A percentile compares a stretch with the other conserved stretches of the same genome.
These are phyloP conservation scores for Lepidium africanum DNA, from an alignment of 345 rosid genomes.

Conservation along the genomic window DNA sequence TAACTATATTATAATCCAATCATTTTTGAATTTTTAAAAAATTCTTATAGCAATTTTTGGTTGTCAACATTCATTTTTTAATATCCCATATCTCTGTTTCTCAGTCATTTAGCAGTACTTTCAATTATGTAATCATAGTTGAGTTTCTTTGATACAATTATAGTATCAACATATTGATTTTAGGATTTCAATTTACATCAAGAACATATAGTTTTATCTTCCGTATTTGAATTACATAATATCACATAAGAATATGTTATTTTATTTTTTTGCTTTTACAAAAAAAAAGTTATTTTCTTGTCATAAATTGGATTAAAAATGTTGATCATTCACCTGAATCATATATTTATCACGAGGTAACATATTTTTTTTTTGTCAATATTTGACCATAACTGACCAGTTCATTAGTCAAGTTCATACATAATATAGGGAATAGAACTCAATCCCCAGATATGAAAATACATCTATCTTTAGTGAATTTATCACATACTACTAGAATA, in stretches of 20 bases:
- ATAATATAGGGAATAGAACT: too few relatives aligned
- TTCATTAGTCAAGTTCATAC: too few relatives aligned
- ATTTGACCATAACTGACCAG: too few relatives aligned
- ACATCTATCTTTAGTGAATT: too few relatives aligned
- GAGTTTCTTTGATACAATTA: background rate
- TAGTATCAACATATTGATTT: background rate
- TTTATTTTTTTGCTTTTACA: too few relatives aligned
- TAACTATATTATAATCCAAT: conserved; percentile 3
- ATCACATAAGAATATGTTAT: background rate
- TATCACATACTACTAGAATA: too few relatives aligned
- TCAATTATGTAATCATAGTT: background rate
- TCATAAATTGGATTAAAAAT: too few relatives aligned
- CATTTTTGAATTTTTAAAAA: background rate
- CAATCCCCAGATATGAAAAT: too few relatives aligned
- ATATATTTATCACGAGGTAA: too few relatives aligned
- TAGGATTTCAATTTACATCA: background rate
- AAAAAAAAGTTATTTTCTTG: too few relatives aligned
- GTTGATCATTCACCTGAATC: too few relatives aligned
- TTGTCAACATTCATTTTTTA: background rate
- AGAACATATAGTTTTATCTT: background rate
- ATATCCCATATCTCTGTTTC: background rate
- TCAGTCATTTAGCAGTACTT: background rate
- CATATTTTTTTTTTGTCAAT: too few relatives aligned
- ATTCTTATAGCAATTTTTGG: background rate
- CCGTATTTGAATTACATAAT: background rate